A percentile compares a stretch with the other conserved stretches of the same genome.
Evolutionary conservation across 2,329 filamentous ascomycete genomes (phyloP).

Genomic region (Trichoderma pleuroti): DNA sequence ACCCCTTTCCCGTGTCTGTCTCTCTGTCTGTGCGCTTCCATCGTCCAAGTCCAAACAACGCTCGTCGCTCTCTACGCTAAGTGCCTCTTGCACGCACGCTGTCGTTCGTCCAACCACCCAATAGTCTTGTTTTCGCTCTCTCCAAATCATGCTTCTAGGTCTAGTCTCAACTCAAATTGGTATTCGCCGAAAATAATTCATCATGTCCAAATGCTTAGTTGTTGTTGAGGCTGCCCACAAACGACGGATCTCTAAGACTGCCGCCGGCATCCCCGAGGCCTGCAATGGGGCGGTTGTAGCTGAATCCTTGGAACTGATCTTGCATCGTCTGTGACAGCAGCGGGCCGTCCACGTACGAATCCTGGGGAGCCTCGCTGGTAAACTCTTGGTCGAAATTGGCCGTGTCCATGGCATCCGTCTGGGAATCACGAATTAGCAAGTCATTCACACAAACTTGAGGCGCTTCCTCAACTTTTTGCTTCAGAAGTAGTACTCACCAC

Average conservation of each 20-base stretch:
- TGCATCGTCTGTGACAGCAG: conserved; percentile 94
- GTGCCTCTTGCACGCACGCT: background rate
- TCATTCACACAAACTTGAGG: background rate
- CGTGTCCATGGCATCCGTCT: conserved; percentile 85
- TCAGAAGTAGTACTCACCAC: conserved; percentile 63
- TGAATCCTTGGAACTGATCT: conserved; percentile 93
- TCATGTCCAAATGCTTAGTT: conserved; percentile 20
- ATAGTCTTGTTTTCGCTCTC: background rate
- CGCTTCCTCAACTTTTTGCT: background rate
- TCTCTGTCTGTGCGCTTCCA: background rate
- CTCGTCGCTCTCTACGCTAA: background rate
- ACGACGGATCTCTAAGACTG: conserved; percentile 83
- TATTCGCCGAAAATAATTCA: conserved; percentile 4
- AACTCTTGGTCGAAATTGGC: conserved; percentile 92
- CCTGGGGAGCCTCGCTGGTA: conserved; percentile 81
- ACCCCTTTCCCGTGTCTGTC: background rate
- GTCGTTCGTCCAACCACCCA: background rate
- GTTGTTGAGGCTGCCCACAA: conserved; percentile 58
- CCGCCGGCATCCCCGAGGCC: conserved; percentile 90
- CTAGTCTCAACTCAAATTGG: conserved; percentile 18
- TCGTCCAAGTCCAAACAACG: background rate
- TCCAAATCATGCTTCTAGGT: conserved; percentile 12
- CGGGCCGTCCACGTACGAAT: conserved; percentile 89
- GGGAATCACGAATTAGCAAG: background rate
- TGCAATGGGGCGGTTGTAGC: conserved; percentile 92